Percentiles rank a stretch among this genome's conserved stretches.
Evolutionary conservation across 257 asterid species (phyloP).

Genomic region (Forsythia suspensa): DNA sequence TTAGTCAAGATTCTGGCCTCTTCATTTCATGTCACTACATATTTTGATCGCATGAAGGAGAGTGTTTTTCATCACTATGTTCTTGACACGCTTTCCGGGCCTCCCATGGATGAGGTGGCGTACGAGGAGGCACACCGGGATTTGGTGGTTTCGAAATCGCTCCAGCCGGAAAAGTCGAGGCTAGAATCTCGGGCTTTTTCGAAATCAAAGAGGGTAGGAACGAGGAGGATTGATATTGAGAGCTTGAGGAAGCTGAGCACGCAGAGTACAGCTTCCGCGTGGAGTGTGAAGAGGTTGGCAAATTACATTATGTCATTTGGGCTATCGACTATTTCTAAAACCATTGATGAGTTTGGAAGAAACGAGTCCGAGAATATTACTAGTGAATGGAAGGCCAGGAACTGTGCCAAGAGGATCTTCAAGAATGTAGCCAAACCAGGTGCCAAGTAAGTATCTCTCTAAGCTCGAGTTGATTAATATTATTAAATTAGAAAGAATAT

Average conservation of each 20-base stretch:
- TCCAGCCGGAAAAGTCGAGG: slow-evolving; percentile 31
- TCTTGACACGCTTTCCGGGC: slow-evolving; percentile 51
- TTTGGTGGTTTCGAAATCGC: slow-evolving; percentile 29
- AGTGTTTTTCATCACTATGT: slow-evolving; percentile 57
- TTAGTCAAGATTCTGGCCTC: slow-evolving; percentile 53
- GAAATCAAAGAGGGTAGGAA: slow-evolving; percentile 27
- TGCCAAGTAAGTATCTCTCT: slow-evolving; percentile 44
- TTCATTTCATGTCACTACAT: slow-evolving; percentile 57
- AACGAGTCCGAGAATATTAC: slow-evolving; percentile 37
- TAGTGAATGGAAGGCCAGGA: slow-evolving; percentile 58
- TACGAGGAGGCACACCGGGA: slow-evolving; percentile 26
- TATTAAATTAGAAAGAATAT: too few species aligned
- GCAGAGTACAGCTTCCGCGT: slow-evolving; percentile 48
- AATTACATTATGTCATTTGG: slow-evolving; percentile 58
- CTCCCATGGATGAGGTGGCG: slow-evolving; percentile 43
- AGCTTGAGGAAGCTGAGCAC: slow-evolving; percentile 48
- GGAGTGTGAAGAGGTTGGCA: slow-evolving; percentile 58
- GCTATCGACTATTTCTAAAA: slow-evolving; percentile 47
- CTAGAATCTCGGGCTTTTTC: slow-evolving; percentile 30
- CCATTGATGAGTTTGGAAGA: slow-evolving; percentile 45
- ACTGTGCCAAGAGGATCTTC: slow-evolving; percentile 54
- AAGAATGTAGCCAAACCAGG: slow-evolving; percentile 60
- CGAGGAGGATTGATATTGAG: slow-evolving; percentile 59
- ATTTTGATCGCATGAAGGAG: slow-evolving; percentile 65
- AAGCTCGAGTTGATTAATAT: neutral